Percentiles rank a stretch among this genome's conserved stretches.
Evolutionary conservation across 176 grass and related monocot species (phyloP).

Genomic region (Raddia guianensis): DNA sequence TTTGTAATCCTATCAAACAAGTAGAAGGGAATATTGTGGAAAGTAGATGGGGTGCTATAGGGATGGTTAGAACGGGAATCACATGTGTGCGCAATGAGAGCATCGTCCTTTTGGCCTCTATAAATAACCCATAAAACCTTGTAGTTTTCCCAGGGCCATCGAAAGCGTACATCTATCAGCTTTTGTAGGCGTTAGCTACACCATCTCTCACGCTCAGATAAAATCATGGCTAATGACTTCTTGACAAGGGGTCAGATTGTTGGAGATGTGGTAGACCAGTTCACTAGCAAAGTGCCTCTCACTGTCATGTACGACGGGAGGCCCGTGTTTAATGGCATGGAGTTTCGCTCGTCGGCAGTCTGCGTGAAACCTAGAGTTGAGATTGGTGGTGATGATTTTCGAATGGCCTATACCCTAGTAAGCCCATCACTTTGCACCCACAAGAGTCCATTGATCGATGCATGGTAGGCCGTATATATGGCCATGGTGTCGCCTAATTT

Average conservation of each 20-base stretch:
- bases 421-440: constrained; percentile 49
- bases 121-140: constrained; percentile 41
- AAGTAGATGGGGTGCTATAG: constrained; percentile 27
- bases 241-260: constrained; percentile 58
- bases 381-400: constrained; percentile 72
- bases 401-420: constrained; percentile 82
- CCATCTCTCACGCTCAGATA: constrained; percentile 13
- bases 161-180: constrained; percentile 21
- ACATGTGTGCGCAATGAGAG: constrained; percentile 23
- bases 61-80: constrained; percentile 30
- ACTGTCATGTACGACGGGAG: constrained; percentile 70
- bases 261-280: constrained; percentile 82
- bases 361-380: constrained; percentile 61
- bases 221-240: constrained; percentile 68
- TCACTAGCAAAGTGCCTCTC: constrained; percentile 47
- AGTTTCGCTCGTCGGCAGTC: constrained; percentile 61
- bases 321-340: constrained; percentile 68
- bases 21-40: constrained; percentile 41
- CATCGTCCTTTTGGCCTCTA: constrained; percentile 25
- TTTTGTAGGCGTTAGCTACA: constrained; percentile 29
- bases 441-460: constrained; percentile 43
- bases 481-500: constrained; percentile 25
- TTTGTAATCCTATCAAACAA: constrained; percentile 41
- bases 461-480: constrained; percentile 30
- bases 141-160: constrained; percentile 32